phyloP scores from a whole-genome alignment of 2,329 filamentous ascomycete species.

The Diplodia mutila region DNA sequence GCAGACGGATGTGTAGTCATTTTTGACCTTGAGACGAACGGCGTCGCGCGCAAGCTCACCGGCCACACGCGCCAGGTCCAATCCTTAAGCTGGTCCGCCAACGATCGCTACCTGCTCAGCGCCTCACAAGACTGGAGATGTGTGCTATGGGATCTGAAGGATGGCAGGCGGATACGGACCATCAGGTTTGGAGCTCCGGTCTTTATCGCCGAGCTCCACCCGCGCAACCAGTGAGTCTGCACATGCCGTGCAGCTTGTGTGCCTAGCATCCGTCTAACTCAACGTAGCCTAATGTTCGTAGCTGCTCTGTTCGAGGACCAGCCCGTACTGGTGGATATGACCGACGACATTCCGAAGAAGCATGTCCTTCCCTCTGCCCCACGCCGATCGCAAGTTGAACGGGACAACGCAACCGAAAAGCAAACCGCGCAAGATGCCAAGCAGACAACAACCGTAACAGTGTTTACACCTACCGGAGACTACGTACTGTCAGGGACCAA shows the following conservation, averaged over 20 bases:
- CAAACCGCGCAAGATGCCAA: slow-evolving; percentile 90
- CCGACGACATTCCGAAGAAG: slow-evolving; percentile 70
- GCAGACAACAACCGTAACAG: slow-evolving; percentile 88
- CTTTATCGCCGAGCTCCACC: slow-evolving; percentile 94
- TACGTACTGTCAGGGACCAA: slow-evolving; percentile 92
- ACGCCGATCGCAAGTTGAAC: slow-evolving; percentile 70
- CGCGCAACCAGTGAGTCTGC: slow-evolving; percentile 74
- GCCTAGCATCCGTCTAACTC: background rate
- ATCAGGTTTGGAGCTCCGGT: slow-evolving; percentile 91
- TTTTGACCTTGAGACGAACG: slow-evolving; percentile 97
- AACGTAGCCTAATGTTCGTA: slow-evolving; percentile 74
- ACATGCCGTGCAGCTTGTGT: background rate
- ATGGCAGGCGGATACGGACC: slow-evolving; percentile 73
- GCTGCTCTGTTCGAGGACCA: slow-evolving; percentile 93
- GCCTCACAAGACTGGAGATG: slow-evolving; percentile 96
- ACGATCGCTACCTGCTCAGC: slow-evolving; percentile 87
- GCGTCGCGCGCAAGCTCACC: slow-evolving; percentile 88
- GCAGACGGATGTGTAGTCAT: slow-evolving; percentile 91
- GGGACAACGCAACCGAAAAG: slow-evolving; percentile 77
- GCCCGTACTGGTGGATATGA: slow-evolving; percentile 83
- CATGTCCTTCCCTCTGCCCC: slow-evolving; percentile 80
- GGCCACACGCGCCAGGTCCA: slow-evolving; percentile 94
- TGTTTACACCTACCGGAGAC: slow-evolving; percentile 83
- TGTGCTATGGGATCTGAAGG: slow-evolving; percentile 88
- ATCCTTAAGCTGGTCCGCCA: slow-evolving; percentile 88